phyloP scores from a whole-genome alignment of 1,284 basidiomycete species.

The Apiotrichum porosum region DNA sequence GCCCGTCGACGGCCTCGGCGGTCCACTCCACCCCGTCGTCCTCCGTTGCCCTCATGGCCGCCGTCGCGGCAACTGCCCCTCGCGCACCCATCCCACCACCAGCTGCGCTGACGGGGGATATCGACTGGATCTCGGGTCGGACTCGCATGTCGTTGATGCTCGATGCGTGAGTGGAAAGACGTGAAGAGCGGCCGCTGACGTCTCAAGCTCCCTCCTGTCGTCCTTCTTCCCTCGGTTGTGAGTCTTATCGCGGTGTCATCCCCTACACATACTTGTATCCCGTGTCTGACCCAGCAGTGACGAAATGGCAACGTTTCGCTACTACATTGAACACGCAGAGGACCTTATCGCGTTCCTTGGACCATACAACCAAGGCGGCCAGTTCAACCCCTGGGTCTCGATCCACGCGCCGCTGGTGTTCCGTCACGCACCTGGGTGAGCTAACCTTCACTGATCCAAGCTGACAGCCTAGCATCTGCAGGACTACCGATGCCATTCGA shows the following conservation, averaged over 20 bases:
- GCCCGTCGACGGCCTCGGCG: not conserved
- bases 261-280: no score
- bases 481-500: slow-evolving; percentile 36
- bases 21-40: not conserved
- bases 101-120: not conserved
- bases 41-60: not conserved
- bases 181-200: not conserved
- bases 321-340: slow-evolving; percentile 36
- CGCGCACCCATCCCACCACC: no score
- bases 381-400: slow-evolving; percentile 43
- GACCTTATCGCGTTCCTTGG: slow-evolving; percentile 42
- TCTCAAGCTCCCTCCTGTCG: not conserved
- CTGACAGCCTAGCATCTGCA: slow-evolving; percentile 12
- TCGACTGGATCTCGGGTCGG: slow-evolving; percentile 16
- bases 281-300: slow-evolving; percentile 24
- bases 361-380: slow-evolving; percentile 14
- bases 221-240: slow-evolving; percentile 2
- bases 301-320: slow-evolving; percentile 40
- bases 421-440: slow-evolving; percentile 32
- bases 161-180: slow-evolving; percentile 29
- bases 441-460: no score
- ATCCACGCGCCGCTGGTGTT: slow-evolving; percentile 41
- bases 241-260: not conserved
- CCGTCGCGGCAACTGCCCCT: no score
- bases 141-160: slow-evolving; percentile 23